These are phyloP conservation scores for Hypoxylon fragiforme DNA, from an alignment of 495 filamentous ascomycete genomes.

Conservation along the genomic window DNA sequence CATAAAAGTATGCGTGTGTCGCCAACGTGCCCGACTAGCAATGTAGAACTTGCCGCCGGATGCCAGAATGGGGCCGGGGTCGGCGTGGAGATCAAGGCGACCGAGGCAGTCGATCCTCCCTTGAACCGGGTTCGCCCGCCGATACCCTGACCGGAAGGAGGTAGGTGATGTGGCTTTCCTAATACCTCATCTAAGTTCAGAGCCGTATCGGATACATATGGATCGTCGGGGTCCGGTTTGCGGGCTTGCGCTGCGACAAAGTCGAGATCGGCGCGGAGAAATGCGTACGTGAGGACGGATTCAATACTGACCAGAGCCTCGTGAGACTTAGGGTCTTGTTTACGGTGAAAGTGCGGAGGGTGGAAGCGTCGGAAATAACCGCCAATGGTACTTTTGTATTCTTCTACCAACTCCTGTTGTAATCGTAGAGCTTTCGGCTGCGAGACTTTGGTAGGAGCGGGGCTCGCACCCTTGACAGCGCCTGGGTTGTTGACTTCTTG, in stretches of 20 bases:
- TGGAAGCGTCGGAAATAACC: slow-evolving; percentile 92
- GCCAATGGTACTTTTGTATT: slow-evolving; percentile 82
- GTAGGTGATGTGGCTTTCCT: slow-evolving; percentile 62
- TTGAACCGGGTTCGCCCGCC: slow-evolving; percentile 77
- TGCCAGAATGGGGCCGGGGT: slow-evolving; percentile 95
- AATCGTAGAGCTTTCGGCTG: slow-evolving; percentile 57
- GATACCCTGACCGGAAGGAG: slow-evolving; percentile 58
- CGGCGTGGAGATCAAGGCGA: slow-evolving; percentile 88
- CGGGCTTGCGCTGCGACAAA: slow-evolving; percentile 84
- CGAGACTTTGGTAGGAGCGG: slow-evolving; percentile 40
- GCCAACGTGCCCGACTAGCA: slow-evolving; percentile 89
- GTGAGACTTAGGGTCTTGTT: slow-evolving; percentile 21
- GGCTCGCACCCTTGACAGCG: slow-evolving; percentile 38
- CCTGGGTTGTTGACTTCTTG: slow-evolving; percentile 29
- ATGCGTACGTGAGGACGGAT: slow-evolving; percentile 81
- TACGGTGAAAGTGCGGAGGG: slow-evolving; percentile 62
- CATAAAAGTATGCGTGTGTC: slow-evolving; percentile 91
- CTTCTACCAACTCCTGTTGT: slow-evolving; percentile 67
- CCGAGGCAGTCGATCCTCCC: slow-evolving; percentile 86
- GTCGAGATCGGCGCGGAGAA: slow-evolving; percentile 88
- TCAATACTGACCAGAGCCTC: slow-evolving; percentile 54
- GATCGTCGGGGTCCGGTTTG: slow-evolving; percentile 69
- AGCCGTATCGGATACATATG: slow-evolving; percentile 67
- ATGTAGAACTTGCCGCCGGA: slow-evolving; percentile 75
- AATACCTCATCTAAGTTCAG: slow-evolving; percentile 81